Evolutionary conservation across 164 flowering plant species (phyloP).

Genomic region (Aristolochia fimbriata): DNA sequence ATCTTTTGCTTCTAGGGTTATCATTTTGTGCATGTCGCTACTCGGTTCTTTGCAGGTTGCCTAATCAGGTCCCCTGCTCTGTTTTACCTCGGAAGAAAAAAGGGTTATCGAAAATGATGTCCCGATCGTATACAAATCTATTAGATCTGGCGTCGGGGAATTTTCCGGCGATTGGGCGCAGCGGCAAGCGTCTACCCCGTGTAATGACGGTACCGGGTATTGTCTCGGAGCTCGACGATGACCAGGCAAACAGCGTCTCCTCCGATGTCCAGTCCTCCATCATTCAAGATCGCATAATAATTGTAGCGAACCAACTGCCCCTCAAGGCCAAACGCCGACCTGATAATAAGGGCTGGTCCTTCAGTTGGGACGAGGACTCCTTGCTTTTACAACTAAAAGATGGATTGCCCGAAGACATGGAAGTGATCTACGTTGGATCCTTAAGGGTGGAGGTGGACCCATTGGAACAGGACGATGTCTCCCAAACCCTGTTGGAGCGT

Average conservation of each 20-base stretch:
- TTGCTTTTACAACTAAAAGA: constrained; percentile 62
- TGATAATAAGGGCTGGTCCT: constrained; percentile 62
- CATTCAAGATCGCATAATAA: constrained; percentile 52
- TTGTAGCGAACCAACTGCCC: constrained; percentile 70
- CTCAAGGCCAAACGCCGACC: constrained; percentile 52
- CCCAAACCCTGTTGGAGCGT: constrained; percentile 49
- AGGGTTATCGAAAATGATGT: constrained; percentile 39
- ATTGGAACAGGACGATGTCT: constrained; percentile 64
- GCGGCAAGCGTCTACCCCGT: constrained; percentile 34
- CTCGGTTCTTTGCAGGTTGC: neutral
- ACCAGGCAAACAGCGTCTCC: constrained; percentile 56
- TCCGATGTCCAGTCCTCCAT: constrained; percentile 62
- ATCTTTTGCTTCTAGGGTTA: constrained; percentile 7
- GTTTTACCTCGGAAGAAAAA: neutral
- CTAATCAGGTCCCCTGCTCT: neutral
- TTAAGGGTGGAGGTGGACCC: constrained; percentile 50
- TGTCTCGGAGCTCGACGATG: constrained; percentile 65
- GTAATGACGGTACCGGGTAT: constrained; percentile 67
- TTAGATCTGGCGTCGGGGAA: constrained; percentile 74
- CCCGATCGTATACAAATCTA: constrained; percentile 72
- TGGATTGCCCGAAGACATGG: constrained; percentile 74
- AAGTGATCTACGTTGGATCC: constrained; percentile 64
- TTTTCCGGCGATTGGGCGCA: constrained; percentile 47
- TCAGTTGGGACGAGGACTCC: constrained; percentile 79
- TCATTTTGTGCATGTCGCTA: constrained; percentile 6